Conservation (phyloP, 192 early-diverging fungal genomes). For the Lobosporangium transversale region DNA sequence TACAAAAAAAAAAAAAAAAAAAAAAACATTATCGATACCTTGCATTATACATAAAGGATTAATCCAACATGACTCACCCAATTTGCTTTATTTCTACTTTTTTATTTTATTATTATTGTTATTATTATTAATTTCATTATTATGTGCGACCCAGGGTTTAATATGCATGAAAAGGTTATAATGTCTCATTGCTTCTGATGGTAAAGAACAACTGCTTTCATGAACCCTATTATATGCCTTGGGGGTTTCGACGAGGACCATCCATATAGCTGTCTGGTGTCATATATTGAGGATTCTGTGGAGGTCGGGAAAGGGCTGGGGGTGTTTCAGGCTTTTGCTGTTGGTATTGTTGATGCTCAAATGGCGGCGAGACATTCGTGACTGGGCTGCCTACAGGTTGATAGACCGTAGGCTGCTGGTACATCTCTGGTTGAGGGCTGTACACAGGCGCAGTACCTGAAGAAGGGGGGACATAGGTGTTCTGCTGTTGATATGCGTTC, state of each 20-base stretch:
- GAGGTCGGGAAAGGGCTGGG: neutral
- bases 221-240: neutral
- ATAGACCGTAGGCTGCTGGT: slow-evolving; percentile 5
- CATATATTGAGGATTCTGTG: slow-evolving; percentile 19
- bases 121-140: too few relatives aligned
- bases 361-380: neutral
- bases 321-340: neutral
- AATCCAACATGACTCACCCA: too few relatives aligned
- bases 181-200: too few relatives aligned
- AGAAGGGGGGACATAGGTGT: neutral
- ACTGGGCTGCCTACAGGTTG: neutral
- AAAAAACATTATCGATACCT: too few relatives aligned
- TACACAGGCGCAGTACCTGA: neutral
- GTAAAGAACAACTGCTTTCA: too few relatives aligned
- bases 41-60: too few relatives aligned
- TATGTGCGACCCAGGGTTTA: too few relatives aligned
- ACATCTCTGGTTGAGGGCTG: slow-evolving; percentile 1
- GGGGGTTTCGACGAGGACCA: slow-evolving; percentile 1
- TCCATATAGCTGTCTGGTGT: slow-evolving; percentile 5
- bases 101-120: too few relatives aligned
- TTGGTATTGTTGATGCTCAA: neutral
- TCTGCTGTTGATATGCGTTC: neutral
- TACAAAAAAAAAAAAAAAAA: neutral
- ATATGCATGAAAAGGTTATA: too few relatives aligned
- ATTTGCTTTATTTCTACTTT: too few relatives aligned